A percentile compares a stretch with the other conserved stretches of the same genome.
phyloP scores from a whole-genome alignment of 108 stramenopile species.

The Asterionellopsis glacialis region DNA sequence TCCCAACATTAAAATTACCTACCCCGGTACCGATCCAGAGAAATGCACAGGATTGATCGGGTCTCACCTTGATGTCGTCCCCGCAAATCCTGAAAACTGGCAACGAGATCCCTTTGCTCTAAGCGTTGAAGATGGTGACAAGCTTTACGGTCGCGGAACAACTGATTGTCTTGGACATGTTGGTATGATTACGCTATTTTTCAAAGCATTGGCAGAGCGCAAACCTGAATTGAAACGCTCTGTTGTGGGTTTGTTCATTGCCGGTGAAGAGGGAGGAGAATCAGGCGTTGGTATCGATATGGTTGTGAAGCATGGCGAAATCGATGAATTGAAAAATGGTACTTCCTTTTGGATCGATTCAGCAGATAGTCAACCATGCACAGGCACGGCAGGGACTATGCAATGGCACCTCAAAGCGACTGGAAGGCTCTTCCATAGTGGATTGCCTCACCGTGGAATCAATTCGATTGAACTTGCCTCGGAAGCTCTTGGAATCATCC shows the following conservation, averaged over 20 bases:
- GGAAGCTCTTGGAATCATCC: no score
- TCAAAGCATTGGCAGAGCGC: conserved; percentile 35
- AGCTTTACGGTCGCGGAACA: no score
- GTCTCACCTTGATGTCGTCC: background rate
- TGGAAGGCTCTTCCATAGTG: no score
- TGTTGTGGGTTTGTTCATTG: conserved; percentile 51
- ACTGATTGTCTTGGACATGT: conserved; percentile 59
- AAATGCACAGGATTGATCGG: conserved; percentile 51
- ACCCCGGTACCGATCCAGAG: conserved; percentile 28
- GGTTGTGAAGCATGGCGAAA: conserved; percentile 29
- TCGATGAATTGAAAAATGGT: conserved; percentile 50
- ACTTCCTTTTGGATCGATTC: conserved; percentile 56
- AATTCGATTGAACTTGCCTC: no score
- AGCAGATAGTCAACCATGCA: conserved; percentile 57
- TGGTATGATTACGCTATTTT: conserved; percentile 47
- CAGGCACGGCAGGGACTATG: conserved; percentile 31
- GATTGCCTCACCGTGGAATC: no score
- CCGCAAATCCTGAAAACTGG: no score
- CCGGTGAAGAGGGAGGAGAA: conserved; percentile 53
- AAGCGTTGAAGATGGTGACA: no score
- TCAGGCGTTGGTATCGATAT: conserved; percentile 50
- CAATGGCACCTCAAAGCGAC: conserved; percentile 53
- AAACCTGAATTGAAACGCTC: conserved; percentile 31
- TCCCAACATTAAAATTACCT: conserved; percentile 57
- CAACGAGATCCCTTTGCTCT: no score